These are phyloP conservation scores for Boletus edulis DNA, from an alignment of 768 basidiomycete species.

Conservation along the genomic window DNA sequence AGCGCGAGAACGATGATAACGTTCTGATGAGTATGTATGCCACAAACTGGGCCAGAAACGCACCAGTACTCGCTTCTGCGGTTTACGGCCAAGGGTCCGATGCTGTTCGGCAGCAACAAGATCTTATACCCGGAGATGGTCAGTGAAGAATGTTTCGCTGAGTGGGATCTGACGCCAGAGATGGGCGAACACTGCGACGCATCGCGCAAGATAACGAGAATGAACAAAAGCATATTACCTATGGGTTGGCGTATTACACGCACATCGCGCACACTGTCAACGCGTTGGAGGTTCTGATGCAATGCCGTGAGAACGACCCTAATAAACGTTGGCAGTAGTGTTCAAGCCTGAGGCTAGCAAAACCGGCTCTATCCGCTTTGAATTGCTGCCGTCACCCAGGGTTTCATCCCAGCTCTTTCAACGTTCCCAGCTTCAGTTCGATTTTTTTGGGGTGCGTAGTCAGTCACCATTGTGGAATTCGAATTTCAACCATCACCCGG, in stretches of 20 bases:
- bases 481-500: neutral
- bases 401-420: constrained; percentile 1
- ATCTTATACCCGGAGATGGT: neutral
- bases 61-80: neutral
- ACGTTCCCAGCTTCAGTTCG: constrained; percentile 14
- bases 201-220: neutral
- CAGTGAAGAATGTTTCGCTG: neutral
- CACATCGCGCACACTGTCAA: neutral
- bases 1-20: neutral
- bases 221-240: constrained; percentile 2
- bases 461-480: constrained; percentile 1
- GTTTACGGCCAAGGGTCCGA: neutral
- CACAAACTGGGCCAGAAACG: neutral
- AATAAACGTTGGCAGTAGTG: neutral
- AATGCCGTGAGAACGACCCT: constrained; percentile 15
- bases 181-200: neutral
- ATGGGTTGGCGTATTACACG: neutral
- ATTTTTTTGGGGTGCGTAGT: constrained; percentile 10
- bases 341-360: no score
- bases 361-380: neutral
- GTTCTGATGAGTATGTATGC: neutral
- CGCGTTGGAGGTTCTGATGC: neutral
- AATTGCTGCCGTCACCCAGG: neutral
- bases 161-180: constrained; percentile 2
- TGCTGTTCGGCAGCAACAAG: neutral